phyloP scores from a whole-genome alignment of 108 stramenopile genomes.

The Fistulifera pelliculosa region DNA sequence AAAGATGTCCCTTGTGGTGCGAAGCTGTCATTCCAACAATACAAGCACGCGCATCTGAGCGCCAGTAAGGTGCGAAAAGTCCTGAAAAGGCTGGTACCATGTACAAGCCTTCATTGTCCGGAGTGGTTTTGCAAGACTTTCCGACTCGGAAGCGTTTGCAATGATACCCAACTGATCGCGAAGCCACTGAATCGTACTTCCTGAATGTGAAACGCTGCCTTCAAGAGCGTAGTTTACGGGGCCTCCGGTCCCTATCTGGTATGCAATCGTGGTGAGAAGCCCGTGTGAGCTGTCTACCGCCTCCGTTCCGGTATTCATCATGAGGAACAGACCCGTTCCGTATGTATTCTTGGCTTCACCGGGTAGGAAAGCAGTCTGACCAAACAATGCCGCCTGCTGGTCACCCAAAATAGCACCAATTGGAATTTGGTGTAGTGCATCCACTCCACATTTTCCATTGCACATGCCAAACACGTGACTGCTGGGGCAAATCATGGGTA shows the following conservation, averaged over 20 bases:
- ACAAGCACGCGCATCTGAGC: constrained; percentile 86
- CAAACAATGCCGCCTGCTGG: constrained; percentile 96
- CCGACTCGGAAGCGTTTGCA: constrained; percentile 70
- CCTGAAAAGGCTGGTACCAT: constrained; percentile 97
- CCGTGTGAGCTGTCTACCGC: constrained; percentile 66
- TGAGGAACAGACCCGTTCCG: constrained; percentile 95
- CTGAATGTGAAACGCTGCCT: constrained; percentile 90
- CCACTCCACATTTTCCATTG: constrained; percentile 21
- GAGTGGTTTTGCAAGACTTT: constrained; percentile 51
- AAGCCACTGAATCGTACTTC: constrained; percentile 93
- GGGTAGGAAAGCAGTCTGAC: constrained; percentile 83
- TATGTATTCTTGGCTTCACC: constrained; percentile 95
- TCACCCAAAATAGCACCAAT: constrained; percentile 87
- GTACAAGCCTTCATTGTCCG: constrained; percentile 86
- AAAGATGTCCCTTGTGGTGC: constrained; percentile 83
- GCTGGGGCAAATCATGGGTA: constrained; percentile 64
- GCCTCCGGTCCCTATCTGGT: constrained; percentile 61
- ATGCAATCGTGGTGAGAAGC: constrained; percentile 94
- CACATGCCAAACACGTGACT: constrained; percentile 42
- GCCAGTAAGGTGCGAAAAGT: constrained; percentile 95
- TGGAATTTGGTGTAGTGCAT: constrained; percentile 56
- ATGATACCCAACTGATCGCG: constrained; percentile 91
- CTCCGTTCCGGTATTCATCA: constrained; percentile 93
- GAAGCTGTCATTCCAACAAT: constrained; percentile 91
- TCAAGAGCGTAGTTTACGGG: constrained; percentile 88